These are phyloP conservation scores for Xylariaceae sp. DNA, from an alignment of 2,329 filamentous ascomycete genomes.

Conservation along the genomic window DNA sequence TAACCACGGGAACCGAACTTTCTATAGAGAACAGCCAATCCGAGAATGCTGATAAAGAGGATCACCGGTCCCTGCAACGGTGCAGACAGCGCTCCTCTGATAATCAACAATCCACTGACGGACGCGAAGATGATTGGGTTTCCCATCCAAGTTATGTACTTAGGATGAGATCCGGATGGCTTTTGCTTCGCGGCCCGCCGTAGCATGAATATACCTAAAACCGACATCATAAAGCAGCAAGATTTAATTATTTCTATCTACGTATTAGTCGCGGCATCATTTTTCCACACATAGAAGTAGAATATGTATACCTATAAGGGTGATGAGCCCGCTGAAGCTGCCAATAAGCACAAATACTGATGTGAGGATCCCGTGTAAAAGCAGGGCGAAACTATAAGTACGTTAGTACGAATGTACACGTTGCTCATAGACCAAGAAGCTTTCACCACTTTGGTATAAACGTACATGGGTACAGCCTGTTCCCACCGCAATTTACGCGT, in stretches of 20 bases:
- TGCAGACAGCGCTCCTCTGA: conserved; percentile 37
- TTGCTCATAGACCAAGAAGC: background rate
- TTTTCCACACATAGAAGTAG: background rate
- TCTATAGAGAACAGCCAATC: conserved; percentile 35
- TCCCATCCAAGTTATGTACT: conserved; percentile 33
- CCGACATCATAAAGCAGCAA: conserved; percentile 37
- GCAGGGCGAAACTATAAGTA: conserved; percentile 30
- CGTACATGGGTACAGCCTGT: conserved; percentile 27
- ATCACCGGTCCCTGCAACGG: conserved; percentile 39
- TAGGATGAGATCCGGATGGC: conserved; percentile 21
- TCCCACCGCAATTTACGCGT: conserved; percentile 33
- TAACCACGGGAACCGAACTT: conserved; percentile 34
- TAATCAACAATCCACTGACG: conserved; percentile 36
- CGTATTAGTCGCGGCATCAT: conserved; percentile 24
- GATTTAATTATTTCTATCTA: conserved; percentile 35
- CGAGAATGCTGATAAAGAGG: conserved; percentile 35
- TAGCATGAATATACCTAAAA: conserved; percentile 36
- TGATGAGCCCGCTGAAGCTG: conserved; percentile 37
- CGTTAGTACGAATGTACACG: conserved; percentile 11
- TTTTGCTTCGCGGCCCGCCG: conserved; percentile 27
- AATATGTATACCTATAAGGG: conserved; percentile 33
- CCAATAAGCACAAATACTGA: conserved; percentile 35
- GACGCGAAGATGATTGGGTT: conserved; percentile 38
- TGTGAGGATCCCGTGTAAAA: conserved; percentile 34
- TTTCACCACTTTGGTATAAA: conserved; percentile 22